Evolutionary conservation across 2,329 filamentous ascomycete genomes (phyloP).

Genomic region (Alternaria sp.): DNA sequence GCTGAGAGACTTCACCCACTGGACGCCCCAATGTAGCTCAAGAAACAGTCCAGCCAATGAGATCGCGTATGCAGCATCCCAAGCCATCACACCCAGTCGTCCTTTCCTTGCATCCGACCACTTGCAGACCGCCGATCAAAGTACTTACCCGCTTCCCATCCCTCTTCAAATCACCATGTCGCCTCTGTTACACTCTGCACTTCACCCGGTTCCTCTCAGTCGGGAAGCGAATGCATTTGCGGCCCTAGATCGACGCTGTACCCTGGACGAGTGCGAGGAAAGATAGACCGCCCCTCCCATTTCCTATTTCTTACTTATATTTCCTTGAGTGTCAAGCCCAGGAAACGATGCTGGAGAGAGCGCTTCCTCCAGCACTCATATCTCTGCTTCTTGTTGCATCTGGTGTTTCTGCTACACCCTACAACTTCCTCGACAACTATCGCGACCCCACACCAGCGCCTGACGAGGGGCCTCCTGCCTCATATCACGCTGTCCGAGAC

Average conservation of each 20-base stretch:
- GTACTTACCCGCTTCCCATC: conserved; percentile 31
- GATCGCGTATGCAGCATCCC: conserved; percentile 15
- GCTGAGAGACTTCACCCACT: conserved; percentile 40
- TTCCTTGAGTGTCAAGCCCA: conserved; percentile 4
- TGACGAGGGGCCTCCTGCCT: conserved; percentile 41
- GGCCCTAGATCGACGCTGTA: conserved; percentile 24
- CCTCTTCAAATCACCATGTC: conserved; percentile 36
- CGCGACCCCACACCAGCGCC: conserved; percentile 37
- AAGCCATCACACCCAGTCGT: conserved; percentile 35
- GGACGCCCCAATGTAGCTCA: conserved; percentile 38
- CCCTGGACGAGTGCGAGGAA: conserved; percentile 14
- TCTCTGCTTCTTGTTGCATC: conserved; percentile 38
- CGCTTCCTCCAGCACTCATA: conserved; percentile 35
- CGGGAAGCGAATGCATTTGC: conserved; percentile 25
- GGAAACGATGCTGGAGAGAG: conserved; percentile 39
- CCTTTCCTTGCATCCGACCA: conserved; percentile 30
- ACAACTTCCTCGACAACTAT: conserved; percentile 40
- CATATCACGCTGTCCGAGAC: conserved; percentile 42
- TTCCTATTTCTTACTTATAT: conserved; percentile 14
- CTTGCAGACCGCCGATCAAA: conserved; percentile 37
- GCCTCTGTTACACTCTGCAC: conserved; percentile 34
- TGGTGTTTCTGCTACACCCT: conserved; percentile 33
- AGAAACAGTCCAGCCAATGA: conserved; percentile 45
- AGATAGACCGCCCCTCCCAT: conserved; percentile 14
- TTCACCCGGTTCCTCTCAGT: conserved; percentile 34